phyloP scores from a whole-genome alignment of 768 basidiomycete species.

The Leccinum obscurum region DNA sequence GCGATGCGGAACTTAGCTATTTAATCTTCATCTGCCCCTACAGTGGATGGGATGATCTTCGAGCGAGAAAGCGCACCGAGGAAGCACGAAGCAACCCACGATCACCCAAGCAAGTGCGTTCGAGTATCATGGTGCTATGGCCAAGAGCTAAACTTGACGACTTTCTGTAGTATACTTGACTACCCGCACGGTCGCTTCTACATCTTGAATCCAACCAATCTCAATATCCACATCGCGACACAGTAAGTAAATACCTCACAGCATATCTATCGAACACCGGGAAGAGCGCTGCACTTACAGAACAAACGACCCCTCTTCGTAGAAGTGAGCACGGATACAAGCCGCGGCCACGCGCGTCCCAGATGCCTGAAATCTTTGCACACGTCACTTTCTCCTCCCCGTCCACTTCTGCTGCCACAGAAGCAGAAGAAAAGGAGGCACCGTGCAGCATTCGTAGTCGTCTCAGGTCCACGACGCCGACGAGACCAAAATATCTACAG shows the following conservation, averaged over 20 bases:
- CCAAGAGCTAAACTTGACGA: background rate
- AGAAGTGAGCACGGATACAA: constrained; percentile 12
- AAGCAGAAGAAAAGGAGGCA: too few species aligned
- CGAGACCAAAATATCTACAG: too few species aligned
- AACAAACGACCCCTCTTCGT: constrained; percentile 18
- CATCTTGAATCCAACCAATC: constrained; percentile 3
- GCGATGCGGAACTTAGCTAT: background rate
- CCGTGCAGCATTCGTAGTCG: too few species aligned
- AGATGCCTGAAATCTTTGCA: too few species aligned
- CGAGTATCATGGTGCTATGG: too few species aligned
- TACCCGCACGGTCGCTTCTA: constrained; percentile 14
- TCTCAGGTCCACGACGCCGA: too few species aligned
- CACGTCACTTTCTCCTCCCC: background rate
- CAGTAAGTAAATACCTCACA: constrained; percentile 16
- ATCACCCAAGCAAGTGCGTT: constrained; percentile 8
- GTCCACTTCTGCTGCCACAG: too few species aligned
- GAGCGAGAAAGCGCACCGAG: constrained; percentile 5
- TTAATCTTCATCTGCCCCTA: constrained; percentile 3
- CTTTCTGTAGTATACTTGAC: constrained; percentile 5
- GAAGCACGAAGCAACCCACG: constrained; percentile 16
- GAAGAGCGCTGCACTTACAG: constrained; percentile 10
- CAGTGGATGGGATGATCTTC: constrained; percentile 10
- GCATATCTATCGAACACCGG: background rate
- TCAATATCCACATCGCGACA: background rate
- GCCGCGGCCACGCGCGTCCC: background rate